A percentile compares a stretch with the other conserved stretches of the same genome.
Conservation (phyloP, 1,139 yeast genomes). For the Protomyces inouyei region DNA sequence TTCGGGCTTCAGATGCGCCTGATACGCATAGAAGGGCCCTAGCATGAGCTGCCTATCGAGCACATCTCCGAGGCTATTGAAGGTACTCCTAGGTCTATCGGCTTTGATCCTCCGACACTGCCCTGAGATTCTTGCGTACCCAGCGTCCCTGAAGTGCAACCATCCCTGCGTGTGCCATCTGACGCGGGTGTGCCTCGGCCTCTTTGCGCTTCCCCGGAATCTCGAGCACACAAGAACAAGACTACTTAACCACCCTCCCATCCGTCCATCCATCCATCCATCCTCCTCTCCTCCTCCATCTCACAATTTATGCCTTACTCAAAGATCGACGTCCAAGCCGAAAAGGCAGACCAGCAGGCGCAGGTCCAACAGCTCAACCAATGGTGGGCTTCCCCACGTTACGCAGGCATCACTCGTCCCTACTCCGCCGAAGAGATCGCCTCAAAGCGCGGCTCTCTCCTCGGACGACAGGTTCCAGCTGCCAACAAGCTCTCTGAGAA, state of each 20-base stretch:
- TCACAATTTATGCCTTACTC: conserved; percentile 43
- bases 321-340: conserved; percentile 54
- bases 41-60: no score
- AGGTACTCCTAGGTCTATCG: no score
- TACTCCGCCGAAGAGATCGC: conserved; percentile 89
- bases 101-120: no score
- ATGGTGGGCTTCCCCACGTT: conserved; percentile 94
- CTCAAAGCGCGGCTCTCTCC: conserved; percentile 78
- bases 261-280: not conserved
- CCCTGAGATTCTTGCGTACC: no score
- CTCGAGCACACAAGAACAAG: no score
- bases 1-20: no score
- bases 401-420: conserved; percentile 82
- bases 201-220: no score
- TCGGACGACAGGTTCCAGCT: conserved; percentile 54
- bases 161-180: no score
- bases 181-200: no score
- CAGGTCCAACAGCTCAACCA: conserved; percentile 68
- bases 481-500: conserved; percentile 78
- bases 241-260: not conserved
- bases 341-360: conserved; percentile 59
- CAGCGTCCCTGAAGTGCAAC: no score
- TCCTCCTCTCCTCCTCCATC: not conserved
- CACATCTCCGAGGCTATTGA: no score
- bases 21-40: no score